These are phyloP conservation scores for Candida sp. DNA, from an alignment of 1,139 yeast genomes.

Conservation along the genomic window DNA sequence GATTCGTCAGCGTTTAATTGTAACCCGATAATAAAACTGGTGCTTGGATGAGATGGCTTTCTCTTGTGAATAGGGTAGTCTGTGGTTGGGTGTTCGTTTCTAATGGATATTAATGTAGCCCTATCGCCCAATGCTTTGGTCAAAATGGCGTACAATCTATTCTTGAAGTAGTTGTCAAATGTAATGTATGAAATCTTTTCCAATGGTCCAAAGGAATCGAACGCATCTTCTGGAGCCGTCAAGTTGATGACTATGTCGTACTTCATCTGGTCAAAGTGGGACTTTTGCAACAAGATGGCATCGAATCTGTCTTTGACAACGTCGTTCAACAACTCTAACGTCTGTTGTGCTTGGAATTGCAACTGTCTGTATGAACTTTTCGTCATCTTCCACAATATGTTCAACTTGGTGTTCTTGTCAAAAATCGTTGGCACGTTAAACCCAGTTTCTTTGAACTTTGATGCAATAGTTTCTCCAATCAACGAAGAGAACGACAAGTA, in stretches of 20 bases:
- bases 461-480: slow-evolving; percentile 48
- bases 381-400: slow-evolving; percentile 84
- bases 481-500: slow-evolving; percentile 69
- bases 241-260: slow-evolving; percentile 68
- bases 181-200: slow-evolving; percentile 79
- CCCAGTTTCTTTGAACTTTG: slow-evolving; percentile 62
- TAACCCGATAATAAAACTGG: slow-evolving; percentile 60
- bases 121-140: slow-evolving; percentile 73
- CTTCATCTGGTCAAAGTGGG: slow-evolving; percentile 58
- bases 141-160: slow-evolving; percentile 63
- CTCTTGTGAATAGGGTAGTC: slow-evolving; percentile 59
- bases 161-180: slow-evolving; percentile 66
- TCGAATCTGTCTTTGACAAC: slow-evolving; percentile 86
- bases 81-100: slow-evolving; percentile 25
- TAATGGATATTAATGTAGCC: slow-evolving; percentile 48
- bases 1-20: slow-evolving; percentile 73
- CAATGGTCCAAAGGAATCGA: slow-evolving; percentile 62
- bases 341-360: slow-evolving; percentile 68
- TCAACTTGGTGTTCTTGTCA: slow-evolving; percentile 75
- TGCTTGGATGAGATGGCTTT: slow-evolving; percentile 47
- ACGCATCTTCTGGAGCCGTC: slow-evolving; percentile 40
- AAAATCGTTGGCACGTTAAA: slow-evolving; percentile 76
- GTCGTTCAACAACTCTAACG: slow-evolving; percentile 74
- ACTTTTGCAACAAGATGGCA: slow-evolving; percentile 74
- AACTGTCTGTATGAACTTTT: slow-evolving; percentile 66